A percentile compares a stretch with the other conserved stretches of the same genome.
Evolutionary conservation across 352 stramenopile species (phyloP).

Genomic region (Phytopythium delawarense): DNA sequence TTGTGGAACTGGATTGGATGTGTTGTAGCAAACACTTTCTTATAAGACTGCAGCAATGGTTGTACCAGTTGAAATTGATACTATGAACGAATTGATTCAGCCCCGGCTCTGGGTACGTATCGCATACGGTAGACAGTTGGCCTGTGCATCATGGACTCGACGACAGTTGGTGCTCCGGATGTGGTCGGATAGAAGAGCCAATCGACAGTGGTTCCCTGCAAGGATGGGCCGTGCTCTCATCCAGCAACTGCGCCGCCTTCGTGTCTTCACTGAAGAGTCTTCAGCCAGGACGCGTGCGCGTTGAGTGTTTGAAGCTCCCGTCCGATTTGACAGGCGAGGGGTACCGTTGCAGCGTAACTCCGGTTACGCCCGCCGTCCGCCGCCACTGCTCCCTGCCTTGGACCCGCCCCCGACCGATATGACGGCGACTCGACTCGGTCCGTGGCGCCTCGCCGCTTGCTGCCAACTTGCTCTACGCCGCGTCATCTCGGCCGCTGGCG

Average conservation of each 20-base stretch:
- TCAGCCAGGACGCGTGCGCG: background rate
- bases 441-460: background rate
- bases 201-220: background rate
- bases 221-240: background rate
- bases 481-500: background rate
- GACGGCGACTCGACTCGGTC: background rate
- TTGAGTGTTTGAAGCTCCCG: conserved; percentile 4
- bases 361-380: background rate
- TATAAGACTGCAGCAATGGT: no score
- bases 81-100: background rate
- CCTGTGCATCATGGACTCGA: background rate
- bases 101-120: conserved; percentile 6
- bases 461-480: background rate
- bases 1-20: no score
- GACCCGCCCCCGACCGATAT: background rate
- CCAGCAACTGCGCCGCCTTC: background rate
- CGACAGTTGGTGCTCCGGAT: conserved; percentile 9
- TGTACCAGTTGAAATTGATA: no score
- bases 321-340: conserved; percentile 1
- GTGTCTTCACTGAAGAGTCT: background rate
- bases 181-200: conserved; percentile 5
- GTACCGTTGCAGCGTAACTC: conserved; percentile 2
- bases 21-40: no score
- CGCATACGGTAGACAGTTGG: conserved; percentile 2
- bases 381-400: background rate